A percentile compares a stretch with the other conserved stretches of the same genome.
Evolutionary conservation across 108 stramenopile genomes (phyloP).

Genomic region (Cyclotella baltica): DNA sequence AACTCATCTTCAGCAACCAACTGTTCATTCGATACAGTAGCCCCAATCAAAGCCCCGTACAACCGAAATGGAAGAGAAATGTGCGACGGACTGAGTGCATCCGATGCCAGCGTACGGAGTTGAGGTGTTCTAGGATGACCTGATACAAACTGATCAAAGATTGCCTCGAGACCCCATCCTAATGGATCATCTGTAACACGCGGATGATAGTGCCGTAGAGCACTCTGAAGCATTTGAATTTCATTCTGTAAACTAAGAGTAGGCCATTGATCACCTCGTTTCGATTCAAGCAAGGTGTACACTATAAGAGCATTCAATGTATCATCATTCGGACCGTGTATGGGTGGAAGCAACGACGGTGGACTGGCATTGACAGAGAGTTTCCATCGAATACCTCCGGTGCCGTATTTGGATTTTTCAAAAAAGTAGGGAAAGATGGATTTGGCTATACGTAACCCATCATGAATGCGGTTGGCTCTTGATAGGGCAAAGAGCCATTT

Average conservation of each 20-base stretch:
- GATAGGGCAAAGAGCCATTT: constrained; percentile 34
- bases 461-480: constrained; percentile 17
- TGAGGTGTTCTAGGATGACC: constrained; percentile 15
- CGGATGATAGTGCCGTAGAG: constrained; percentile 15
- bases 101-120: neutral
- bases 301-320: constrained; percentile 25
- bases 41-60: constrained; percentile 42
- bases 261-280: neutral
- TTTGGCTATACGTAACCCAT: constrained; percentile 29
- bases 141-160: constrained; percentile 23
- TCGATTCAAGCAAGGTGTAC: constrained; percentile 9
- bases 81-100: constrained; percentile 24
- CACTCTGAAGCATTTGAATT: constrained; percentile 12
- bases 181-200: constrained; percentile 35
- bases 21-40: constrained; percentile 4
- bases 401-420: neutral
- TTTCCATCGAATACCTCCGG: constrained; percentile 35
- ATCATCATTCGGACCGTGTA: constrained; percentile 28
- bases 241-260: constrained; percentile 12
- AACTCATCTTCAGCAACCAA: neutral
- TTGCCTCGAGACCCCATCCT: constrained; percentile 33
- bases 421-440: constrained; percentile 22
- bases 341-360: neutral
- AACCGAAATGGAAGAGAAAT: constrained; percentile 24
- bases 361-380: constrained; percentile 23